A percentile compares a stretch with the other conserved stretches of the same genome.
Conservation (phyloP, 2,329 filamentous ascomycete genomes). For the Fusarium paranaense region DNA sequence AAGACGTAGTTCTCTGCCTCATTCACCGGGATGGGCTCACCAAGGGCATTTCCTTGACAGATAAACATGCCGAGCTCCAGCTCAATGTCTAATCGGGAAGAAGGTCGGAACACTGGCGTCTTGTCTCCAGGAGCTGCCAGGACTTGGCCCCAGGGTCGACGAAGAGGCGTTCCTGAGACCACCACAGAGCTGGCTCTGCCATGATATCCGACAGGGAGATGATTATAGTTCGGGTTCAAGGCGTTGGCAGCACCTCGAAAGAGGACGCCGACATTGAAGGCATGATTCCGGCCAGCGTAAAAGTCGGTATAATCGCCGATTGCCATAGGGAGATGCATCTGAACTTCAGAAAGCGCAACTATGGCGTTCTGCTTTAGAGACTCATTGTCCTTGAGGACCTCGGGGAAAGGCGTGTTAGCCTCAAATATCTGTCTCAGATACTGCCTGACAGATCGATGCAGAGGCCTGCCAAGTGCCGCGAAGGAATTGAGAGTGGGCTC, state of each 20-base stretch:
- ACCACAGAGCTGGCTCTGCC: slow-evolving; percentile 82
- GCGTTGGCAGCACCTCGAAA: slow-evolving; percentile 80
- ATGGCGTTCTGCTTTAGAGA: slow-evolving; percentile 45
- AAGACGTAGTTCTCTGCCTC: not conserved
- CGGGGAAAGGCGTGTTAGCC: slow-evolving; percentile 61
- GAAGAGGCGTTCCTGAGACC: slow-evolving; percentile 77
- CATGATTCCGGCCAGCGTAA: slow-evolving; percentile 83
- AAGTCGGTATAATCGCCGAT: slow-evolving; percentile 90
- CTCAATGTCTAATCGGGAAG: not conserved
- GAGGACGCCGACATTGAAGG: slow-evolving; percentile 74
- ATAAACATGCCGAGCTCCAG: not conserved
- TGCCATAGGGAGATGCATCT: slow-evolving; percentile 77
- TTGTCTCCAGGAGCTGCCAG: slow-evolving; percentile 49
- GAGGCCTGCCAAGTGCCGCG: slow-evolving; percentile 69
- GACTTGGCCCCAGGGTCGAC: slow-evolving; percentile 79
- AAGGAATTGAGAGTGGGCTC: slow-evolving; percentile 48
- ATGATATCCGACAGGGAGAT: slow-evolving; percentile 85
- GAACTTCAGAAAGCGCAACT: slow-evolving; percentile 57
- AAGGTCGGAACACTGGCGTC: not conserved
- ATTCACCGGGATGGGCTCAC: not conserved
- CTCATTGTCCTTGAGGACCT: slow-evolving; percentile 51
- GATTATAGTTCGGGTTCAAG: slow-evolving; percentile 83
- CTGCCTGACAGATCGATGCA: slow-evolving; percentile 75
- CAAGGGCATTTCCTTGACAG: not conserved
- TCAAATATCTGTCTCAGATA: slow-evolving; percentile 72